Evolutionary conservation across 2,329 filamentous ascomycete species (phyloP).

Genomic region (Septoria petroselini): DNA sequence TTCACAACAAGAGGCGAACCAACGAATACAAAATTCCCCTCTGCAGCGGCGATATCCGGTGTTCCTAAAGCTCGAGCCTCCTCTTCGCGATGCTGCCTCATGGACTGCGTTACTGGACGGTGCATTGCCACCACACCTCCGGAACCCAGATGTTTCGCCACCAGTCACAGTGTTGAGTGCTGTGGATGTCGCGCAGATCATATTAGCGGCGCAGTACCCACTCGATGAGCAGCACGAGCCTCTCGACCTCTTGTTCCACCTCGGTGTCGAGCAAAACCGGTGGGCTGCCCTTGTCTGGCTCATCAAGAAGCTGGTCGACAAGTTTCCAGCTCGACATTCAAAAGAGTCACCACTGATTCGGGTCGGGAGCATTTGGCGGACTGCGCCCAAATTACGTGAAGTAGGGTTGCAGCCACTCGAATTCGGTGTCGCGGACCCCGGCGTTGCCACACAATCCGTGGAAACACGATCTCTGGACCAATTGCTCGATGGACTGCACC

Average conservation of each 20-base stretch:
- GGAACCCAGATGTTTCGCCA: conserved; percentile 13
- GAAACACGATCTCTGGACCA: conserved; percentile 20
- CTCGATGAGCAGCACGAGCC: background rate
- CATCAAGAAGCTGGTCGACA: conserved; percentile 43
- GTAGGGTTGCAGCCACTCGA: conserved; percentile 15
- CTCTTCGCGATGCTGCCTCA: conserved; percentile 7
- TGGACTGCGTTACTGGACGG: conserved; percentile 25
- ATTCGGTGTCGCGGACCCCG: background rate
- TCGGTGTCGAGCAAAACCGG: conserved; percentile 42
- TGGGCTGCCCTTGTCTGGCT: conserved; percentile 49
- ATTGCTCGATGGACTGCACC: conserved; percentile 23
- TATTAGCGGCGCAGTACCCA: conserved; percentile 28
- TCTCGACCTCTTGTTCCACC: conserved; percentile 42
- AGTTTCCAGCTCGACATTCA: conserved; percentile 20
- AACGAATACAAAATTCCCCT: background rate
- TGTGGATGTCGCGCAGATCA: conserved; percentile 28
- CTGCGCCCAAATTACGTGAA: conserved; percentile 17
- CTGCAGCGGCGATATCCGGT: conserved; percentile 13
- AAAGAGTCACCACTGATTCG: background rate
- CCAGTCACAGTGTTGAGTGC: conserved; percentile 17
- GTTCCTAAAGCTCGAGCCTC: conserved; percentile 10
- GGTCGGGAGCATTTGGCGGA: conserved; percentile 17
- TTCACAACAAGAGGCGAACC: background rate
- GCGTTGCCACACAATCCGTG: background rate
- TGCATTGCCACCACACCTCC: conserved; percentile 26